Evolutionary conservation across 257 asterid species (phyloP), one percentile per base, ranked within the genome.

Genomic region (Przewalskia tangutica): DNA sequence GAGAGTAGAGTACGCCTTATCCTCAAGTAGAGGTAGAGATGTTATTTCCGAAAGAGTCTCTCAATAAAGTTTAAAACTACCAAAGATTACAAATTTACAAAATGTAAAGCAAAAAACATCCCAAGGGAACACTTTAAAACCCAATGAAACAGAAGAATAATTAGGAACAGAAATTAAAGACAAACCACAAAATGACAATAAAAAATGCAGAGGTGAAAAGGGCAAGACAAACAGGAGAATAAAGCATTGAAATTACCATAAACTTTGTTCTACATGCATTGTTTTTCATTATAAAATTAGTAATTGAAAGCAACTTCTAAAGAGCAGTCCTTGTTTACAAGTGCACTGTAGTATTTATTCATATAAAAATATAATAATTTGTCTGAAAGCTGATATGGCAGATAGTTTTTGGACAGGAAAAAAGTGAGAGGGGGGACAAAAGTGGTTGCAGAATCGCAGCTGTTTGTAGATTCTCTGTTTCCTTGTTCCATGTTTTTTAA

Each of bases 171-270:
- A 83, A 79, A 82, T 44, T 16, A 80, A 83, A 42, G 77, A 53
- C 79, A 36, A 84, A 32, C 81, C 14, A 66, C 63, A 58, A 64
- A 58, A 82, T 71, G 76, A 79, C 77, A 44, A 83, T 38, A 9
- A 80, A 85, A 14, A 60, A 83, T 65, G 73, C 64, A 73, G 76
- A 56, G 65, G 50, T 59, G 84, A 80, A 51, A 86, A 50, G 65
- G 83, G 83, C 83, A 12, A 83, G 77, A 82, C 84, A 84, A 83
- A 77, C 67, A 84, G 87, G 79, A 83, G 85, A 77, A 70, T 76
- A 85, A 84, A 75, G 81, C 86, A 53, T 77, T 67, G 85, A 60
- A 79, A 64, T 62, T 67, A 81, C 80, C 88, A 64, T 66, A 84
- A 23, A 7, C 10, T 60, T 10, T 60, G 59, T 65, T 59, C 17